Conservation (phyloP, 2,329 filamentous ascomycete species). For the Colletotrichum agaves region DNA sequence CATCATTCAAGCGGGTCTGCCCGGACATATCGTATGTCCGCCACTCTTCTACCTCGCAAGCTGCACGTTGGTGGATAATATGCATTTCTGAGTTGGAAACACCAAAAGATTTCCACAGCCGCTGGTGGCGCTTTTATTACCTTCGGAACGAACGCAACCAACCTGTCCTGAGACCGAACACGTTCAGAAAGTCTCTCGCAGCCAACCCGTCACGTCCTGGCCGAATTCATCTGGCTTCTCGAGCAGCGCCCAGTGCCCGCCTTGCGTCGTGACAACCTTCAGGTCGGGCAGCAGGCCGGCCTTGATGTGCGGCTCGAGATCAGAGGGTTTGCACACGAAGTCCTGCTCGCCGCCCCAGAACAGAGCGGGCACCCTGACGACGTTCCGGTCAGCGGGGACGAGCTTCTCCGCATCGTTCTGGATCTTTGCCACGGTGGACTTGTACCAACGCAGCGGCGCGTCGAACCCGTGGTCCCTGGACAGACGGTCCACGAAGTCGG, state of each 20-base stretch:
- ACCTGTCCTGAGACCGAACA: too few species aligned
- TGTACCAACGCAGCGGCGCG: constrained; percentile 45
- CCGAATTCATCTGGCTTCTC: constrained; percentile 44
- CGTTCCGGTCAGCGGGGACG: constrained; percentile 36
- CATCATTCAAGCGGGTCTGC: background rate
- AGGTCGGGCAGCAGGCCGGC: constrained; percentile 41
- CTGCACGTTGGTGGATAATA: too few species aligned
- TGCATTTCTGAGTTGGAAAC: too few species aligned
- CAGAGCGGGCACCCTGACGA: constrained; percentile 42
- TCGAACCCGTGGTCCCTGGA: constrained; percentile 42
- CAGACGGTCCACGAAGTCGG: constrained; percentile 43
- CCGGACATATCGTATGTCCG: too few species aligned
- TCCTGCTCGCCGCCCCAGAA: constrained; percentile 44
- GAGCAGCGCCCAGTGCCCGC: constrained; percentile 46
- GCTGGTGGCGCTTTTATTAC: too few species aligned
- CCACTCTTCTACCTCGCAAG: too few species aligned
- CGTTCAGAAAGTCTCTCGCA: constrained; percentile 29
- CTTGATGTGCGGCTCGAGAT: constrained; percentile 37
- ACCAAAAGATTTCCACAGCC: too few species aligned
- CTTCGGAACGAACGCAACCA: too few species aligned
- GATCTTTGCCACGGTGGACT: constrained; percentile 34
- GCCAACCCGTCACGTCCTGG: constrained; percentile 39
- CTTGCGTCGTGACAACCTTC: constrained; percentile 41
- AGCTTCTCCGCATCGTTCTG: constrained; percentile 41
- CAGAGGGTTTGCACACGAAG: constrained; percentile 41